Evolutionary conservation across 768 basidiomycete genomes (phyloP), one percentile per base, ranked within the genome.

Genomic region (Astraeus odoratus): DNA sequence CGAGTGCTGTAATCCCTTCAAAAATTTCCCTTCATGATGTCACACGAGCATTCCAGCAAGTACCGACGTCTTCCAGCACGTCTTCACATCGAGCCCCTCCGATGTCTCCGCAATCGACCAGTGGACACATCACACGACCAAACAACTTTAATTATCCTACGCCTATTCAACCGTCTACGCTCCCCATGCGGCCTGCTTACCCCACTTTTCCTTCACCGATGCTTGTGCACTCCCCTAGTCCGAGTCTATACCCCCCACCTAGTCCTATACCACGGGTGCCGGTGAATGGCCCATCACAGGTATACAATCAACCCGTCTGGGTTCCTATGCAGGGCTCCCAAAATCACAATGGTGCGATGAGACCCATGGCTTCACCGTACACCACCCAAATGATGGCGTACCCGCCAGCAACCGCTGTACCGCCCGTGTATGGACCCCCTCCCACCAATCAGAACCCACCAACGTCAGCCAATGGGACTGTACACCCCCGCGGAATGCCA

Each of bases 41-140:
- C 26, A 88, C 84, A 10, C 79, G 85, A 47, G 86, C 88, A 18
- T 92, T 92, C 67, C 89, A 92, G 57, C 83, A 83, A 63, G 89
- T 91, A 22, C 88, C 88, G 3, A 67, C 77, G 5, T 72, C 85
- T 3, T 73, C 75, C 12, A 74, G 59, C 38, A 63, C 72, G 9
- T 57, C 70, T 10, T 57, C 70, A 29, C 74, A 71, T 50, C 72
- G 78, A 49, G 65, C 74, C 25, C 51, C 58, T 22, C 65, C 77
- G 2, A 65, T 77, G 42, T 76, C 81, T 18, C 73, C 79, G 18
- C 67, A 78, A 15, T 63, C 69, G 4, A 67, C 66, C 1, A 71
- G 60, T 37, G 59, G 59, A 15, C 51, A 53, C 37, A 57, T 52
- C 22, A 54, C 52, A 8, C 65, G 63, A 19, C 61, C 55, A 46